Conservation (phyloP, 148 eudicot species). For the Chenopodium album region DNA sequence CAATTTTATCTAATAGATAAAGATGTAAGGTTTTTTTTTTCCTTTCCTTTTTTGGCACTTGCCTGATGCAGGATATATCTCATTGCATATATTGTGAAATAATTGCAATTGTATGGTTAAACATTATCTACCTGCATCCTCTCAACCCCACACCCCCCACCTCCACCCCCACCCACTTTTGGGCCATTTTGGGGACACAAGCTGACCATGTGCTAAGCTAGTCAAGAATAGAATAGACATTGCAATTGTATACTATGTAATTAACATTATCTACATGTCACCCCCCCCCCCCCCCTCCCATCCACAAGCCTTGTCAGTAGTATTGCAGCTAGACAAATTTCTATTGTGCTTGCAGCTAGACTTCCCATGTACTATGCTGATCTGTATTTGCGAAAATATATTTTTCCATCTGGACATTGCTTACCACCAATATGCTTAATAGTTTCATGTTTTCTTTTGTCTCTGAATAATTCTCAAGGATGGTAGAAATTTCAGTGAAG, state of each 20-base stretch:
- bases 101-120: not conserved
- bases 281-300: too few relatives aligned
- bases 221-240: too few relatives aligned
- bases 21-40: conserved; percentile 47
- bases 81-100: not conserved
- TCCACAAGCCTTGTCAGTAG: too few relatives aligned
- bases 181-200: too few relatives aligned
- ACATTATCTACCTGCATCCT: not conserved
- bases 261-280: too few relatives aligned
- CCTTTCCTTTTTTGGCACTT: not conserved
- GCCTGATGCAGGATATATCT: conserved; percentile 6
- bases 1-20: conserved; percentile 91
- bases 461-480: not conserved
- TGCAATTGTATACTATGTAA: too few relatives aligned
- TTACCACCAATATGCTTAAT: not conserved
- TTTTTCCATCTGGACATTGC: not conserved
- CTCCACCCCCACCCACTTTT: too few relatives aligned
- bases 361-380: not conserved
- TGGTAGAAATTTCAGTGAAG: not conserved
- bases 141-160: too few relatives aligned
- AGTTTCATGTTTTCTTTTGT: not conserved
- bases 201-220: too few relatives aligned
- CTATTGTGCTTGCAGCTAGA: not conserved
- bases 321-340: not conserved
- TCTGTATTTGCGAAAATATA: not conserved